Base-by-base conservation (phyloP, 257 asterid species). In the Solanum sitiens region DNA sequence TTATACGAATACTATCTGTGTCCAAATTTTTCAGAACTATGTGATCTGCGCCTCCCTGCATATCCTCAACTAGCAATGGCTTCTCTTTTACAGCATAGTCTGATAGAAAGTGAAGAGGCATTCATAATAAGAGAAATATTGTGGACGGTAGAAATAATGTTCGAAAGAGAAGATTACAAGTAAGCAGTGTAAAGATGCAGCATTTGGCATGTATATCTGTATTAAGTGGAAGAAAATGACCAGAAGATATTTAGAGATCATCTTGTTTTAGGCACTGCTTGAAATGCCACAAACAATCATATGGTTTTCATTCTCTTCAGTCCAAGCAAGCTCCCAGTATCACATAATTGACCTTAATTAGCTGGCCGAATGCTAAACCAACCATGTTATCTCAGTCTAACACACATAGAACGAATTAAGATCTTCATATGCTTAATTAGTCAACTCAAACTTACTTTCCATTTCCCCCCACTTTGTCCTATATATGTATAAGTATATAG, bases 11-110 rank as follows among this genome's bases (percentile, higher is more conserved):
- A 91, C 99, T 97, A 91, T 96, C 99, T 18, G 90, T 87, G 93
- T 96, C 99, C 44, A 97, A 90, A 80, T 90, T 93, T 92, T 94
- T 97, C 68, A 97, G 89, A 83, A 96, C 92, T 87, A 97, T 94
- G 91, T 94, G 90, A 92, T 97, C 99, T 82, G 98, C 91, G 73
- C 98, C 98, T 86, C 99, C 99, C 89, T 92, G 95, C 99, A 97
- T 97, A 88, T 95, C 99, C 92, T 92, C 96, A 63, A 70, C 96
- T 93, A 95, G 88, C 93, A 89, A 90, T 88, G 99, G 98, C 90
- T 92, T 94, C 98, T 97, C 99, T 91, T 94, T 94, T 86, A 96
- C 94, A 70, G 98, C 95, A 91, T 97, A 97, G 91, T 97, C 99
- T 96, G 95, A 86, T 86, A 86, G 56, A 87, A 83, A 33, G 84